Conservation (phyloP, 2,329 filamentous ascomycete genomes). For the Mollisiaceae sp. region DNA sequence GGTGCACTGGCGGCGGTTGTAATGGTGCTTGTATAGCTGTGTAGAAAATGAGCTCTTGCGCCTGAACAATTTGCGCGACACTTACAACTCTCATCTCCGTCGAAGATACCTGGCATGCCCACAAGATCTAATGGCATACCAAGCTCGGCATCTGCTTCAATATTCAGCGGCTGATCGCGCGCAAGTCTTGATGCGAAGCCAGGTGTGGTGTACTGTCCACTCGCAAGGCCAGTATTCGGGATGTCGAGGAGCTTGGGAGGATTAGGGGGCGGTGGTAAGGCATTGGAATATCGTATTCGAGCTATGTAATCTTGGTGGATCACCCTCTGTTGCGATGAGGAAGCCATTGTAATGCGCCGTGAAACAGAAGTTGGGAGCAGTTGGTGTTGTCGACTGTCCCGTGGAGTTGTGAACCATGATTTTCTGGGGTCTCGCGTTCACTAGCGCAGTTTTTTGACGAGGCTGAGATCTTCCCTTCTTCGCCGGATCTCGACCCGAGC, state of each 20-base stretch:
- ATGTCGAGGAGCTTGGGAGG: conserved; percentile 97
- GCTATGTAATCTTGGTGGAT: conserved; percentile 97
- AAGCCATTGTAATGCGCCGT: conserved; percentile 34
- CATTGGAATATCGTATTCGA: conserved; percentile 93
- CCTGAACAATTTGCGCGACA: conserved; percentile 34
- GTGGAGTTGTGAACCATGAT: conserved; percentile 1
- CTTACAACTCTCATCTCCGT: conserved; percentile 92
- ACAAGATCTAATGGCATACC: conserved; percentile 97
- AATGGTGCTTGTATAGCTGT: conserved; percentile 82
- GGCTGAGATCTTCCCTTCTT: conserved; percentile 2
- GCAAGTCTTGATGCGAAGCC: conserved; percentile 88
- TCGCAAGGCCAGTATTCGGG: conserved; percentile 86
- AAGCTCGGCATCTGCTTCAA: conserved; percentile 95
- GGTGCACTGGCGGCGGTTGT: conserved; percentile 73
- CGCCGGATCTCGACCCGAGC: not conserved
- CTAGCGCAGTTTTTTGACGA: conserved; percentile 25
- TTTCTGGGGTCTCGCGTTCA: conserved; percentile 8
- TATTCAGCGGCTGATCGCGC: conserved; percentile 90
- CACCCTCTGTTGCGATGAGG: conserved; percentile 50
- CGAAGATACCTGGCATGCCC: conserved; percentile 91
- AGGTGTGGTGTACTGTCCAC: conserved; percentile 87
- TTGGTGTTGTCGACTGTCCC: conserved; percentile 5
- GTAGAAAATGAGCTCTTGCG: conserved; percentile 33
- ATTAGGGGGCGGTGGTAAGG: conserved; percentile 89
- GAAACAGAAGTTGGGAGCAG: conserved; percentile 1